A percentile compares a stretch with the other conserved stretches of the same genome.
Evolutionary conservation across 2,329 filamentous ascomycete species (phyloP).

Genomic region (Hymenoscyphus linearis): DNA sequence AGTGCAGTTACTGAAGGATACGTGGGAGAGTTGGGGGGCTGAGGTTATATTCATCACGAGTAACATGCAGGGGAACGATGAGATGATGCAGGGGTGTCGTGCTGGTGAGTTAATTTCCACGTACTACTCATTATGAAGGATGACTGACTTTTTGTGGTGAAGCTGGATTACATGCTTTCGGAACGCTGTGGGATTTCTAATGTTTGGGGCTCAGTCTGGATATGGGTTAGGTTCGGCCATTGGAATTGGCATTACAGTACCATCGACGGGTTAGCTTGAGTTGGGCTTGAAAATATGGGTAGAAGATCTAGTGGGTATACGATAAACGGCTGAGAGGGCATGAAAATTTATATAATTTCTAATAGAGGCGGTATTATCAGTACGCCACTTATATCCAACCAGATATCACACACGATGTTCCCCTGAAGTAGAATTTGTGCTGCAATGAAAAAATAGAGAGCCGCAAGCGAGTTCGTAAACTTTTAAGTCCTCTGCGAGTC

Average conservation of each 20-base stretch:
- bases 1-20: conserved; percentile 36
- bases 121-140: neutral
- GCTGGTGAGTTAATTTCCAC: conserved; percentile 29
- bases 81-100: conserved; percentile 40
- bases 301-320: neutral
- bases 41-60: conserved; percentile 41
- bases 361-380: neutral
- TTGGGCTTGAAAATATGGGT: neutral
- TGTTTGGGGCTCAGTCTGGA: conserved; percentile 4
- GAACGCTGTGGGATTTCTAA: conserved; percentile 38
- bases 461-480: too few relatives aligned
- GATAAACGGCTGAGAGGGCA: neutral
- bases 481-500: too few relatives aligned
- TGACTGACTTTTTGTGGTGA: conserved; percentile 10
- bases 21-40: conserved; percentile 36
- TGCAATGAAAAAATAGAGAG: too few relatives aligned
- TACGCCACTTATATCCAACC: neutral
- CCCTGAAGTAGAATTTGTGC: too few relatives aligned
- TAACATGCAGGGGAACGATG: conserved; percentile 38
- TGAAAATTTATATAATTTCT: neutral
- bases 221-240: conserved; percentile 9
- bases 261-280: neutral
- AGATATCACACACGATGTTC: too few relatives aligned
- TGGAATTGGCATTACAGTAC: conserved; percentile 6
- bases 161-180: conserved; percentile 37